Base-by-base conservation (phyloP, 148 eudicot species). In the Talinum fruticosum region DNA sequence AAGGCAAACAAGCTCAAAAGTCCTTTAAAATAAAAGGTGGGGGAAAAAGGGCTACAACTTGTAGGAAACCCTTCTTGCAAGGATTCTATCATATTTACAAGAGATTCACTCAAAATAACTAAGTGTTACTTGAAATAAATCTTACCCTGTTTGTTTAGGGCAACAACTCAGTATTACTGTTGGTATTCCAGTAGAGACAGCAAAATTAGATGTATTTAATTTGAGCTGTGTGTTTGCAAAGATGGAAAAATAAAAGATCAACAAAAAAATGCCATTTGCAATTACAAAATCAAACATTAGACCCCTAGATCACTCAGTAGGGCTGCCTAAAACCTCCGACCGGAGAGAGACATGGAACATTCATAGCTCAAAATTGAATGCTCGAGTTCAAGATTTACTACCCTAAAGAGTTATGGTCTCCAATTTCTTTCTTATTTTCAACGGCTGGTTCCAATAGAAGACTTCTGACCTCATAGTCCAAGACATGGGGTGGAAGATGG, bases 311-410 rank as follows among this genome's bases (percentile, higher is more conserved):
- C 38, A 35, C 72, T 23, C 4, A 29, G 18, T 35, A 23, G 45
- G 72, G 72, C 72, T 23, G 47, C 21, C 72, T 18, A 18, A 36
- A 53, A 29, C 59, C 36, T 36, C 36, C 59, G n/a, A 33, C 32
- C 29, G 1, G 12, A 14, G n/a, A 45, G 15, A 24, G 45, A 71
- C 74, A 71, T 24, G 74, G 59, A 71, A 45, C 59, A 44, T 71
- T 29, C 74, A 51, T 24, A 36, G 21, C 59, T 71, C 74, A 71
- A 70, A 70, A 70, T 33, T 70, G 73, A 47, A 29, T 38, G 53
- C 53, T 15, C 73, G 41, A 70, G 16, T 12, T 54, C 21, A 15
- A 21, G 21, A 14, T 15, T n/a, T n/a, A n/a, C 6, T 38, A 24
- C 15, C 35, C 49, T 14, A 61, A 61, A 61, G 26, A 44, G 21